Evolutionary conservation across 2,329 filamentous ascomycete genomes (phyloP), one percentile per base, ranked within the genome.

Genomic region (Fusarium pseudonygamai): DNA sequence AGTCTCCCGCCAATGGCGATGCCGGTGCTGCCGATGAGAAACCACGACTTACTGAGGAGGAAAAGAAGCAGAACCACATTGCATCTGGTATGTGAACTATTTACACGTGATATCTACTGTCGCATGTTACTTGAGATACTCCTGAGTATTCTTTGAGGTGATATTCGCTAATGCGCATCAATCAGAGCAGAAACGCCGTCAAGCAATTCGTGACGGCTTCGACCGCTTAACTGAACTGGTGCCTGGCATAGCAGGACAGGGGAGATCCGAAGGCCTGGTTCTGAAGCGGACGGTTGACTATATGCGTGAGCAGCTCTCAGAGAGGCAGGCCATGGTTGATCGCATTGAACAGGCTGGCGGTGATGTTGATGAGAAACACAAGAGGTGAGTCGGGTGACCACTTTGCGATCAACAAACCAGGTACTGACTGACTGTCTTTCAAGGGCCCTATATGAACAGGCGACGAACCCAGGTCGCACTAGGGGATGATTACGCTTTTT

Each of bases 251-350:
- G 89, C 93, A 77, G 95, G 95, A 2, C 93, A 95, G 78, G 95
- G 93, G 3, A 90, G 94, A 50, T 96, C 93, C 72, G 95, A 97
- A 81, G 93, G 93, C 34, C 86, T 94, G 24, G 94, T 97, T n/a
- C 86, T 97, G 28, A 90, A 91, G 71, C 88, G 88, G 73, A 93
- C 92, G 0, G 89, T 93, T 36, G 90, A 92, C 20, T 92, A 87
- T 71, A 91, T 93, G 78, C 85, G 85, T 46, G 83, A 90, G 69
- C 85, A 91, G 78, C 81, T 93, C 14, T 83, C 86, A 53, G 87
- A 89, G 79, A 86, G 92, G 24, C 85, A 88, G 61, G 82, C 84
- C 30, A 81, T 93, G 64, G 84, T 93, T 60, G 83, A 86, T 32
- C 84, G 87, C 68, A 86, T 92, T 45, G 89, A 93, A 76, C 85